Percentiles rank a stretch among this genome's conserved stretches.
These are phyloP conservation scores for Aristolochia fimbriata DNA, from an alignment of 164 flowering plant species.

Conservation along the genomic window DNA sequence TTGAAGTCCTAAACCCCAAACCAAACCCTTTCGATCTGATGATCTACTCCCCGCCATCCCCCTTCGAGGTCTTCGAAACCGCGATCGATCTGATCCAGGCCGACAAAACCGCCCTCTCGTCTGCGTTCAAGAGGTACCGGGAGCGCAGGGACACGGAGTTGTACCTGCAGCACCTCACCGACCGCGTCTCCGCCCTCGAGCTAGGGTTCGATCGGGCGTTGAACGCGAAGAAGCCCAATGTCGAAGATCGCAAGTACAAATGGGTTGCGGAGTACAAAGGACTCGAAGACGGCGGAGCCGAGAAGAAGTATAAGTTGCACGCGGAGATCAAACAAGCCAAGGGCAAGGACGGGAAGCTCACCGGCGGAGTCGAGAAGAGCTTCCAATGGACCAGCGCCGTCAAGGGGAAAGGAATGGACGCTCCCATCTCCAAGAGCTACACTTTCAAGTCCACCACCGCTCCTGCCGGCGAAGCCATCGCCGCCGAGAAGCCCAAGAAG, in stretches of 20 bases:
- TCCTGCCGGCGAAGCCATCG: conserved; percentile 17
- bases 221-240: conserved; percentile 14
- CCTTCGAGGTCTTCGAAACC: conserved; percentile 27
- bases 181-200: conserved; percentile 47
- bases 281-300: conserved; percentile 28
- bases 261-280: conserved; percentile 20
- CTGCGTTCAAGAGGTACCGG: conserved; percentile 20
- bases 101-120: conserved; percentile 31
- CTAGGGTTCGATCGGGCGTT: conserved; percentile 23
- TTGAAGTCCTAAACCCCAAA: conserved; percentile 18
- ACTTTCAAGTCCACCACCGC: conserved; percentile 34
- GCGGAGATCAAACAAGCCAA: conserved; percentile 34
- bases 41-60: conserved; percentile 9
- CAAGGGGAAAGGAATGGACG: conserved; percentile 39
- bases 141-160: conserved; percentile 20
- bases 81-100: conserved; percentile 53
- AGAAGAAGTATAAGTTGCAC: conserved; percentile 58
- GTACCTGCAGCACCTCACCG: conserved; percentile 30
- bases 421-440: conserved; percentile 34
- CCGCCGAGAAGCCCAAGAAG: conserved; percentile 22
- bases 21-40: conserved; percentile 18
- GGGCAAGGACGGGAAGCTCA: conserved; percentile 22
- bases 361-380: conserved; percentile 34
- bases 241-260: conserved; percentile 13
- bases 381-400: conserved; percentile 60